Base-by-base conservation (phyloP, 164 flowering plant species). In the Tetrastigma voinierianum region DNA sequence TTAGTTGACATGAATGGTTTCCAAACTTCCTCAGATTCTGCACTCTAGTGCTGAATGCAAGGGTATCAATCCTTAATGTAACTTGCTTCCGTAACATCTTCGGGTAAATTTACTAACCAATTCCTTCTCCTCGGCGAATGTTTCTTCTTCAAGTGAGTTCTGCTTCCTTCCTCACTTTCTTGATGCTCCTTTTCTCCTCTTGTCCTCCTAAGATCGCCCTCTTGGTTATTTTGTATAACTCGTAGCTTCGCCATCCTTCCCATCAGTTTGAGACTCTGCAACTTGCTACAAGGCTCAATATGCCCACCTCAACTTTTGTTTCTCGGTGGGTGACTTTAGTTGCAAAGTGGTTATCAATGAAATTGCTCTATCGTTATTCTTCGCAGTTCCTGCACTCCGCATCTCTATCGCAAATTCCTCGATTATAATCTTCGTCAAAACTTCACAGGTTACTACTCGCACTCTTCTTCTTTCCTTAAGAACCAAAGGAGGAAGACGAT, bases 181-280 rank as follows among this genome's bases (percentile, higher is more conserved):
- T 10, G 56, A 3, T 55, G 59, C n/a, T 67, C 68, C 40, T n/a
- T 68, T 63, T 63, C 40, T 64, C 46, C 64, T 45, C 32, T 43
- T 3, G 46, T 58, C 73, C 89, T 96, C 47, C 78, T 72, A 40
- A 19, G 45, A 43, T 48, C 46, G n/a, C 43, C 57, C 67, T 57
- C 67, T 46, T 20, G 49, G 60, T 16, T 44, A 19, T 19, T 46
- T 18, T 51, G 1, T 20, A 43, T 57, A 24, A 49, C 45, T 49
- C 49, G 15, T 16, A 43, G 17, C 61, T 25, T 54, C 11, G 15
- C 44, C 59, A 57, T 51, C 67, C 61, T 70, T 64, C 46, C 19
- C 43, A 18, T 53, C 47, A 13, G 12, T 40, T 51, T 13, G 64
- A n/a, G 55, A 66, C 9, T 48, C 64, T 23, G 24, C 58, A 46